phyloP scores from a whole-genome alignment of 257 asterid species.

The Knoxia roxburghii region DNA sequence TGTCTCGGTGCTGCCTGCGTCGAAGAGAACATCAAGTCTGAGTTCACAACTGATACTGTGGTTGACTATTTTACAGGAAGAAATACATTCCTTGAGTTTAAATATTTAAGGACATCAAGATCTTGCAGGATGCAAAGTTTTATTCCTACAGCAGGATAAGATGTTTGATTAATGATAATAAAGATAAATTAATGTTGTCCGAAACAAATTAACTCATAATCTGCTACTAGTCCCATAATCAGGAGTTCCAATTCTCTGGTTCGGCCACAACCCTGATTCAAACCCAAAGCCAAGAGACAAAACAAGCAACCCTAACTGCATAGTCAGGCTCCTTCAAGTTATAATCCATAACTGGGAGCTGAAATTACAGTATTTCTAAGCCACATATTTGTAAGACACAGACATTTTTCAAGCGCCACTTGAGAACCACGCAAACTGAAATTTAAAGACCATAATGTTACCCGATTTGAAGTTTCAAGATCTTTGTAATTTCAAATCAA shows the following conservation, averaged over 20 bases:
- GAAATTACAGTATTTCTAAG: neutral
- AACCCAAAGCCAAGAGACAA: too few species aligned
- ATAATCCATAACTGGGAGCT: neutral
- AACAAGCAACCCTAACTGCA: too few species aligned
- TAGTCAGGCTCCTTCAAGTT: too few species aligned
- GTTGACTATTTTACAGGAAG: neutral
- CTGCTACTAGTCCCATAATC: neutral
- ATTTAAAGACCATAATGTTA: neutral
- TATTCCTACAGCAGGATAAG: too few species aligned
- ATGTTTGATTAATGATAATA: too few species aligned
- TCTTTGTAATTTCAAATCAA: neutral
- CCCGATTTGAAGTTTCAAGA: neutral
- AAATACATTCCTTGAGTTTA: neutral
- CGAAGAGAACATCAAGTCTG: conserved; percentile 14
- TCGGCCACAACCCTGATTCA: too few species aligned
- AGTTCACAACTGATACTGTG: conserved; percentile 15
- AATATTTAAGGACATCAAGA: neutral
- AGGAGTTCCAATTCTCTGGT: too few species aligned
- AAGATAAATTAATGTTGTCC: too few species aligned
- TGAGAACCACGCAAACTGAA: too few species aligned
- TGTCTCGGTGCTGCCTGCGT: conserved; percentile 41
- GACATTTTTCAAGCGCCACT: too few species aligned
- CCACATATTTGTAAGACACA: neutral
- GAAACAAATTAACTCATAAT: neutral
- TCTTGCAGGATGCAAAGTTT: neutral